Evolutionary conservation across 768 basidiomycete genomes (phyloP).

Genomic region (Candolleomyces eurysporus): DNA sequence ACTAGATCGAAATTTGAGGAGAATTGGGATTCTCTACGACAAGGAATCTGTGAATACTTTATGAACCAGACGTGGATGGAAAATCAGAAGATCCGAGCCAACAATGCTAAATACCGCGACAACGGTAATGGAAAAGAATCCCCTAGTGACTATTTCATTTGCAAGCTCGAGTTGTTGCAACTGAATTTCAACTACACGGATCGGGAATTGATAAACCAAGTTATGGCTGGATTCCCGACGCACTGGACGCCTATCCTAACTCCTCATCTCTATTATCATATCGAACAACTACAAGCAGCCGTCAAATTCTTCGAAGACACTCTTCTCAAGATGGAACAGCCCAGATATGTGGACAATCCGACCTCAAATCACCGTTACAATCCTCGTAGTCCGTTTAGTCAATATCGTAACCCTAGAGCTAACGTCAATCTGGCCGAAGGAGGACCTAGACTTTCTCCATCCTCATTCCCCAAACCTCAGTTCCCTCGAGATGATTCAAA

Average conservation of each 20-base stretch:
- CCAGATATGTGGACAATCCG: neutral
- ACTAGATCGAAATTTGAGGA: neutral
- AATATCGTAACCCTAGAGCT: neutral
- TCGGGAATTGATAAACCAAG: constrained; percentile 30
- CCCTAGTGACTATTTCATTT: constrained; percentile 34
- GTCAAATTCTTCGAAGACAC: constrained; percentile 22
- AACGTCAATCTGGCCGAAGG: constrained; percentile 10
- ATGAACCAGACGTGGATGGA: neutral
- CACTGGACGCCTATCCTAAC: constrained; percentile 25
- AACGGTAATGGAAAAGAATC: constrained; percentile 19
- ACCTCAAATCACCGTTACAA: neutral
- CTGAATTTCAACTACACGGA: constrained; percentile 14
- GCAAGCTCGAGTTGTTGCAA: constrained; percentile 24
- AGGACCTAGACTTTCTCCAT: too few relatives aligned
- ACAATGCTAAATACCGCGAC: constrained; percentile 27
- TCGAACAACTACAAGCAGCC: constrained; percentile 19
- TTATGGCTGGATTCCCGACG: constrained; percentile 32
- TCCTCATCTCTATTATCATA: constrained; percentile 17
- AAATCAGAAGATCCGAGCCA: constrained; percentile 25
- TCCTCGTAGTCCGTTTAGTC: constrained; percentile 5
- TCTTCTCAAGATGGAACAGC: constrained; percentile 12
- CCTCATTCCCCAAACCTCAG: neutral
- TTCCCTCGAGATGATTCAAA: constrained; percentile 22
- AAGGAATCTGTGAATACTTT: neutral
- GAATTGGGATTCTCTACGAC: neutral